Percentiles rank a stretch among this genome's conserved stretches.
Conservation (phyloP, 257 asterid genomes). For the Cinchona pubescens region DNA sequence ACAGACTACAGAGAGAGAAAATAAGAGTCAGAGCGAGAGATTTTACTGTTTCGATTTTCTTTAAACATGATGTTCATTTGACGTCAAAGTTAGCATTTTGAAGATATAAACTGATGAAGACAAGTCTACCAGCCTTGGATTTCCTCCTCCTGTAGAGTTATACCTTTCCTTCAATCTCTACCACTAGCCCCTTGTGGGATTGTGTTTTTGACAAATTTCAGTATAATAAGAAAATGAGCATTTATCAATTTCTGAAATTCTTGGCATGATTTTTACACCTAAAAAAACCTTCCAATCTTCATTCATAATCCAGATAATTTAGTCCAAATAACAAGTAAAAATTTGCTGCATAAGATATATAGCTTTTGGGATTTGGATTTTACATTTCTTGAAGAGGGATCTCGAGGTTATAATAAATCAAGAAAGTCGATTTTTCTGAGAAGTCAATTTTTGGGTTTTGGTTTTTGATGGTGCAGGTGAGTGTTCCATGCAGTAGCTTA, state of each 20-base stretch:
- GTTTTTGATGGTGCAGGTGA: constrained; percentile 50
- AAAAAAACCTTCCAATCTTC: too few relatives aligned
- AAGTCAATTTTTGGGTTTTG: neutral
- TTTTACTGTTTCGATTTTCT: constrained; percentile 14
- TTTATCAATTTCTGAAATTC: neutral
- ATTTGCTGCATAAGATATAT: neutral
- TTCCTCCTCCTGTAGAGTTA: constrained; percentile 17
- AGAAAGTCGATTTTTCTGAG: neutral
- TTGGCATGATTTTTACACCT: neutral
- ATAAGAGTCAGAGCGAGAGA: constrained; percentile 13
- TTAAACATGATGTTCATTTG: constrained; percentile 7
- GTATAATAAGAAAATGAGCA: neutral
- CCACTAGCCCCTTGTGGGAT: neutral
- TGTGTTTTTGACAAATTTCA: neutral
- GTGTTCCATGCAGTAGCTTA: constrained; percentile 86
- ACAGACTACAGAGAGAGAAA: constrained; percentile 15
- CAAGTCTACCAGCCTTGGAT: constrained; percentile 32
- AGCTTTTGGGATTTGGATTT: neutral
- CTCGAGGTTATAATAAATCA: neutral
- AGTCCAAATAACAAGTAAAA: neutral
- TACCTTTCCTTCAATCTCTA: constrained; percentile 13
- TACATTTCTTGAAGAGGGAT: neutral
- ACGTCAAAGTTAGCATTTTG: constrained; percentile 6
- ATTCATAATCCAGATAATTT: neutral
- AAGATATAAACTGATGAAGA: constrained; percentile 42